Conservation (phyloP, 2,329 filamentous ascomycete genomes). For the Gaeumannomyces tritici region DNA sequence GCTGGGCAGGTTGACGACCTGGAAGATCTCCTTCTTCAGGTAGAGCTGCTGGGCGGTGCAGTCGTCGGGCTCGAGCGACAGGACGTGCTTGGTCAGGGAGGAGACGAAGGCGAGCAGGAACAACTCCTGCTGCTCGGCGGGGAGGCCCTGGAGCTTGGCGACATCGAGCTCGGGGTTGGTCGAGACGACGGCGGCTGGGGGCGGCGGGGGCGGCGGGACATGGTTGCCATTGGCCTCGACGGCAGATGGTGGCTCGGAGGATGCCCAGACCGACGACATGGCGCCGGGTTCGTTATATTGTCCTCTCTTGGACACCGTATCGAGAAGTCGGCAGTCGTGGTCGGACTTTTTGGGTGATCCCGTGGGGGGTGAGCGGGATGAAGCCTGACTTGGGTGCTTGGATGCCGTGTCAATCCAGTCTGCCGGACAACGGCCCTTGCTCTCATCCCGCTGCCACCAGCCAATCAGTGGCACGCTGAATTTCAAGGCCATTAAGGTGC, state of each 20-base stretch:
- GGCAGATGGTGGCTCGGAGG: background rate
- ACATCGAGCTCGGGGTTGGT: conserved; percentile 74
- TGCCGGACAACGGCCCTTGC: background rate
- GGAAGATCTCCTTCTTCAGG: conserved; percentile 88
- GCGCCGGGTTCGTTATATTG: background rate
- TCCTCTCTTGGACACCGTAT: background rate
- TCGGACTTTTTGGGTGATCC: background rate
- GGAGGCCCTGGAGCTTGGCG: conserved; percentile 77
- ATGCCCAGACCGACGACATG: conserved; percentile 3
- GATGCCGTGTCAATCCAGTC: background rate
- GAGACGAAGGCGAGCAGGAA: conserved; percentile 86
- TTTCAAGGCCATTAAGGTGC: no score
- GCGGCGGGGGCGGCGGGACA: conserved; percentile 11
- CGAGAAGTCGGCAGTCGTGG: background rate
- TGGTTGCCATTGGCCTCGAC: background rate
- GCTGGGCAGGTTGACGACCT: conserved; percentile 74
- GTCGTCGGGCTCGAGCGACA: conserved; percentile 63
- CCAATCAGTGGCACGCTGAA: background rate
- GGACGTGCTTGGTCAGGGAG: conserved; percentile 71
- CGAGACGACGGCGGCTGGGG: conserved; percentile 16
- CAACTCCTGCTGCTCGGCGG: conserved; percentile 90
- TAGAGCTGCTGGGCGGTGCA: conserved; percentile 83
- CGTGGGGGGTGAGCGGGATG: no score
- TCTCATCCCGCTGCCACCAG: background rate
- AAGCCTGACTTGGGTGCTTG: background rate